These are phyloP conservation scores for Candida odintsovae DNA, from an alignment of 805 yeast species.

Conservation along the genomic window DNA sequence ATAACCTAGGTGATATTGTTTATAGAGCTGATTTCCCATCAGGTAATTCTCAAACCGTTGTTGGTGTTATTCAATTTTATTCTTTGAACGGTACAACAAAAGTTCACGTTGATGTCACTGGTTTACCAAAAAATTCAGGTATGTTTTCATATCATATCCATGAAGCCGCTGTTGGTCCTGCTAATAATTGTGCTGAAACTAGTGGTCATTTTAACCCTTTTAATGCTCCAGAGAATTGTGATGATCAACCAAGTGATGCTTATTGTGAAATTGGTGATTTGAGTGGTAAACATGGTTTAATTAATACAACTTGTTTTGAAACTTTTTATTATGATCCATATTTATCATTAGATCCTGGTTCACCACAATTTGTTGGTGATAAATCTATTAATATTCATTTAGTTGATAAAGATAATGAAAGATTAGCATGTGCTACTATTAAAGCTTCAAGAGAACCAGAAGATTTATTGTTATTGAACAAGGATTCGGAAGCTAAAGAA, in stretches of 20 bases:
- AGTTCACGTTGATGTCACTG: slow-evolving; percentile 66
- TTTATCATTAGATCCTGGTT: slow-evolving; percentile 51
- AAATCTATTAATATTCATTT: slow-evolving; percentile 51
- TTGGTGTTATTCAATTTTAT: slow-evolving; percentile 54
- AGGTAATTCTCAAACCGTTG: slow-evolving; percentile 28
- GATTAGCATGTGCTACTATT: slow-evolving; percentile 61
- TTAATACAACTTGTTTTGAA: slow-evolving; percentile 65
- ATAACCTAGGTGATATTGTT: slow-evolving; percentile 23
- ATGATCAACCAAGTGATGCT: slow-evolving; percentile 42
- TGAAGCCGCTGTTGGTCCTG: slow-evolving; percentile 44
- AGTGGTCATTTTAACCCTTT: slow-evolving; percentile 64
- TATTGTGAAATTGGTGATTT: slow-evolving; percentile 69
- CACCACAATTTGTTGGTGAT: slow-evolving; percentile 56
- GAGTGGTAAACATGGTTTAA: slow-evolving; percentile 72
- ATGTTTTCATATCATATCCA: slow-evolving; percentile 70
- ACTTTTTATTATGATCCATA: slow-evolving; percentile 58
- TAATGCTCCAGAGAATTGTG: slow-evolving; percentile 49
- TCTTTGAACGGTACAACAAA: slow-evolving; percentile 54
- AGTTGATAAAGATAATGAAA: slow-evolving; percentile 39
- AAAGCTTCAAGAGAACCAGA: slow-evolving; percentile 23
- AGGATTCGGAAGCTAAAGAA: slow-evolving; percentile 21
- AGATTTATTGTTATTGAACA: slow-evolving; percentile 22
- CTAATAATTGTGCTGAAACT: slow-evolving; percentile 47
- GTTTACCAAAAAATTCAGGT: slow-evolving; percentile 61
- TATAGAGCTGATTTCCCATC: slow-evolving; percentile 27